These are phyloP conservation scores for Suillus tomentosus DNA, from an alignment of 768 basidiomycete genomes.

Conservation along the genomic window DNA sequence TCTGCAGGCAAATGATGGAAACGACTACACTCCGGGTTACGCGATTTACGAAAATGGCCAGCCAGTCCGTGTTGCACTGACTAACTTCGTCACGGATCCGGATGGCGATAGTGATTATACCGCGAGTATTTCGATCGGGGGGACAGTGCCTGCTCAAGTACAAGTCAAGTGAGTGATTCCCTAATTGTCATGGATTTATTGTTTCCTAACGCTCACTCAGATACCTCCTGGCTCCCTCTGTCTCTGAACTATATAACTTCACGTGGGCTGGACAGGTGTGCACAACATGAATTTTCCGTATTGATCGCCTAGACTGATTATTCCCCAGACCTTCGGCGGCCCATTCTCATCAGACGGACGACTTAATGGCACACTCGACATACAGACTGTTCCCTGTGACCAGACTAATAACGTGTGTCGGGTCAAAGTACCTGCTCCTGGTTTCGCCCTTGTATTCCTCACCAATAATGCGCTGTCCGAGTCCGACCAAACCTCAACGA, in stretches of 20 bases:
- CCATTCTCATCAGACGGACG: conserved; percentile 69
- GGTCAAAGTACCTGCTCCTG: conserved; percentile 68
- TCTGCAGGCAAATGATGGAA: conserved; percentile 52
- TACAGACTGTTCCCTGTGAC: conserved; percentile 65
- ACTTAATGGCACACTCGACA: conserved; percentile 52
- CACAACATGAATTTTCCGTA: background rate
- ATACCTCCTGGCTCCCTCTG: conserved; percentile 57
- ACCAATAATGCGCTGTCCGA: conserved; percentile 42
- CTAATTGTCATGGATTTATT: background rate
- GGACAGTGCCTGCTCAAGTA: conserved; percentile 48
- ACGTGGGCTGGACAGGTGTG: conserved; percentile 78
- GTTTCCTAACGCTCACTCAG: conserved; percentile 28
- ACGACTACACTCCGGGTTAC: conserved; percentile 55
- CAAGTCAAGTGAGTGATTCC: conserved; percentile 49
- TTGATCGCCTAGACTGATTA: conserved; percentile 1
- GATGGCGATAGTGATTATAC: conserved; percentile 56
- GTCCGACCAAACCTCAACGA: conserved; percentile 33
- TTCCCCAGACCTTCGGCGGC: conserved; percentile 56
- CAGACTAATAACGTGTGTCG: conserved; percentile 51
- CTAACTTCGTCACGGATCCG: conserved; percentile 72
- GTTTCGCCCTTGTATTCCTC: conserved; percentile 76
- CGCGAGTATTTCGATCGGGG: conserved; percentile 50
- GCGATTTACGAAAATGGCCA: conserved; percentile 73
- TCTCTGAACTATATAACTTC: conserved; percentile 63
- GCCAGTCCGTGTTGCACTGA: conserved; percentile 61